phyloP scores from a whole-genome alignment of 1,284 basidiomycete genomes.

The Bjerkandera adusta region DNA sequence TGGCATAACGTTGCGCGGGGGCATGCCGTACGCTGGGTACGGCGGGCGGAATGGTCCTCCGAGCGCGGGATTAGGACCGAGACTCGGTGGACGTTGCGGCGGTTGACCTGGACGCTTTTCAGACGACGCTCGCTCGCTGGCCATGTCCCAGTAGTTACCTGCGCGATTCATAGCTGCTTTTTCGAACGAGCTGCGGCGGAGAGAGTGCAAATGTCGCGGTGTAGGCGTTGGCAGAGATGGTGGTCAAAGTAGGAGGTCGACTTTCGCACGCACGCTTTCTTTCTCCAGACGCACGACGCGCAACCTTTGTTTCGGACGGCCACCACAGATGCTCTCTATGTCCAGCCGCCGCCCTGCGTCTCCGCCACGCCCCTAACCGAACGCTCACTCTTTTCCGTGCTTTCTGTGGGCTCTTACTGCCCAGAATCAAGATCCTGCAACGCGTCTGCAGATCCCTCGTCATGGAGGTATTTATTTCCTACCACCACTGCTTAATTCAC shows the following conservation, averaged over 20 bases:
- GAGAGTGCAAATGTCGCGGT: constrained; percentile 1
- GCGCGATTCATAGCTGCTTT: constrained; percentile 34
- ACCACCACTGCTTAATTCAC: constrained; percentile 1
- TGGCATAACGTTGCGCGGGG: constrained; percentile 56
- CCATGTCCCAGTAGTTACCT: constrained; percentile 29
- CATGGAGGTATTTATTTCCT: constrained; percentile 30
- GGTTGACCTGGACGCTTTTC: constrained; percentile 61
- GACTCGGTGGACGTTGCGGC: constrained; percentile 72
- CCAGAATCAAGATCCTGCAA: background rate
- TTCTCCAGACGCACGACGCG: no score
- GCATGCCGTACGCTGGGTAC: constrained; percentile 61
- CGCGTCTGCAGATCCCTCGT: background rate
- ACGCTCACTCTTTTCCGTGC: background rate
- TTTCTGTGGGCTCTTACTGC: background rate
- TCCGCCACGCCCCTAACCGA: no score
- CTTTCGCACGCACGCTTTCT: constrained; percentile 9
- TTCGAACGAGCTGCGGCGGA: background rate
- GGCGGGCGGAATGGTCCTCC: constrained; percentile 62
- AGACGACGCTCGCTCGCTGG: constrained; percentile 19
- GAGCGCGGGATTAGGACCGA: constrained; percentile 62
- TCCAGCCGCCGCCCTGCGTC: background rate
- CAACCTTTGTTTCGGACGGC: background rate
- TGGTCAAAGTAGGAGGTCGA: background rate
- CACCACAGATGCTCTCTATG: constrained; percentile 5
- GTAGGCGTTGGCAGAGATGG: background rate